Base-by-base conservation (phyloP, 176 grass and related monocot species). In the Canna indica region DNA sequence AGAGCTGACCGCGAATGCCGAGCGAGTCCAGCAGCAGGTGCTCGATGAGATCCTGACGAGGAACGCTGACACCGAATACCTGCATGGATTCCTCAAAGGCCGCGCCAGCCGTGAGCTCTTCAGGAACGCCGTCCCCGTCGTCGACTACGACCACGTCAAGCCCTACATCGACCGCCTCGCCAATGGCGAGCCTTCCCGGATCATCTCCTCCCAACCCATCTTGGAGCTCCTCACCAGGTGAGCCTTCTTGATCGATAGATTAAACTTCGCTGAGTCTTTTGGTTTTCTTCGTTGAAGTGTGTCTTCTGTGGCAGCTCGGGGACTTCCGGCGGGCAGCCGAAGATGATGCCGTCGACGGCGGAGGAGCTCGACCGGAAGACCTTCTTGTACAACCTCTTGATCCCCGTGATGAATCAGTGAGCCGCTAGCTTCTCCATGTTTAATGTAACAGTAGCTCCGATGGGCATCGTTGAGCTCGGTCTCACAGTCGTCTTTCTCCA, bases 301-400 rank as follows among this genome's bases (percentile, higher is more conserved):
- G 11, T 15, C 25, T 44, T 13, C 22, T 14, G 9, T 28, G 13
- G 5, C 76, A 91, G 90, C 77, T 92, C 90, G 35, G 90, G 90
- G 56, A 88, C 90, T n/a, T 92, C 85, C 0, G 85, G 90, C 18
- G 90, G 90, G 2, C 80, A 88, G 67, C 85, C 90, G 22, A 92
- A 85, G 74, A 74, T 92, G 79, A 92, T 92, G 90, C 90, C 90
- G 27, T 78, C 90, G 1, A 92, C 85, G 7, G 79, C 75, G 64
- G 90, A 88, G 52, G 90, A 92, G 64, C 80, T 92, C 5, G 90
- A 92, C 36, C 78, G 90, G 36, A 88, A 88, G 80, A 92, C 85
- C 33, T 92, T 92, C 78, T 47, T 92, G 36, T 92, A 92, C 77
- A 92, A 92, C 28, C 75, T 92, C 48, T 75, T 88, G 53, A 69